phyloP scores from a whole-genome alignment of 768 basidiomycete species.

The Cystofilobasidium capitatum region DNA sequence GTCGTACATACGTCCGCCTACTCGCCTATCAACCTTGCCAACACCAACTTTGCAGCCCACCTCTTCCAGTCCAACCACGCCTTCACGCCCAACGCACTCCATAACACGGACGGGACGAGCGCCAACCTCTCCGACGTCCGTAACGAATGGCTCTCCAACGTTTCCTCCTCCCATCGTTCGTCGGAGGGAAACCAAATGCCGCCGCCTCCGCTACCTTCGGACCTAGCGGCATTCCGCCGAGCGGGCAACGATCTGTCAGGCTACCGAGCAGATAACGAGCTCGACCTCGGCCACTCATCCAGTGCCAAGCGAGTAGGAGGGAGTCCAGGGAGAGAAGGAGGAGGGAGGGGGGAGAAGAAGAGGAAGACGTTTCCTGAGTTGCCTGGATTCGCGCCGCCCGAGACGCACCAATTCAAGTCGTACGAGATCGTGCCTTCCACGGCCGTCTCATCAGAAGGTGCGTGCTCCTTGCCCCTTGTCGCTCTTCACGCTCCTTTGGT shows the following conservation, averaged over 20 bases:
- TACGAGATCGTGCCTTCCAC: slow-evolving; percentile 59
- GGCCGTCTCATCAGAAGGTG: slow-evolving; percentile 12
- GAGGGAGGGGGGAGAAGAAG: background rate
- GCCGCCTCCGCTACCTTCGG: background rate
- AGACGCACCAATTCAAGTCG: slow-evolving; percentile 36
- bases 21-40: slow-evolving; percentile 5
- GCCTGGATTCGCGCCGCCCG: slow-evolving; percentile 84
- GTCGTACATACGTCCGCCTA: background rate
- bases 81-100: background rate
- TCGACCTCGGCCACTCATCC: too few species aligned
- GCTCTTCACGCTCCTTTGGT: too few species aligned
- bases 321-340: background rate
- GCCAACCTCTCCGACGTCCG: too few species aligned
- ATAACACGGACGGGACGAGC: too few species aligned
- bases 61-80: background rate
- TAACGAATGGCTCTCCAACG: too few species aligned
- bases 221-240: background rate
- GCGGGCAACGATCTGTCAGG: background rate
- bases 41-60: background rate
- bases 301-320: background rate
- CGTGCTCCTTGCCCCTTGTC: background rate
- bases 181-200: background rate
- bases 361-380: slow-evolving; percentile 60
- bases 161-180: background rate
- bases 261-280: background rate